A percentile compares a stretch with the other conserved stretches of the same genome.
phyloP scores from a whole-genome alignment of 306 rosid genomes.

The Dalbergia cultrata region DNA sequence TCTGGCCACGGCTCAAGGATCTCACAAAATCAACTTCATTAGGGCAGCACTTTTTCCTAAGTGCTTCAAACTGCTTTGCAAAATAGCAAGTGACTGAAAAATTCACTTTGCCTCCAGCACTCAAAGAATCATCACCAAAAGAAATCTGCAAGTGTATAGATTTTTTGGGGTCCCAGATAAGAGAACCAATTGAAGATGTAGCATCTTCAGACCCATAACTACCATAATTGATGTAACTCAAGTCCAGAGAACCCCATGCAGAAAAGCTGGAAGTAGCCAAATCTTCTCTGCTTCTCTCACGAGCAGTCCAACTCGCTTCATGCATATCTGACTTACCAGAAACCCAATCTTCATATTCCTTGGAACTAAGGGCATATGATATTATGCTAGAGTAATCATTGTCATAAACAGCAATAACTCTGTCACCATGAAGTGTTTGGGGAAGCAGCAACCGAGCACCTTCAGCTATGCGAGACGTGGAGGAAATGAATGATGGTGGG shows the following conservation, averaged over 20 bases:
- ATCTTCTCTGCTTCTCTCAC: conserved; percentile 65
- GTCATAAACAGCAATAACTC: conserved; percentile 93
- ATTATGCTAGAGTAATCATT: conserved; percentile 92
- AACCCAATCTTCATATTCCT: conserved; percentile 82
- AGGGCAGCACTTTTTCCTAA: conserved; percentile 91
- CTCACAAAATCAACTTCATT: conserved; percentile 82
- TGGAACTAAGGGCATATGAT: conserved; percentile 88
- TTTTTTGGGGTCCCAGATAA: conserved; percentile 73
- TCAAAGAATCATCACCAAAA: conserved; percentile 74
- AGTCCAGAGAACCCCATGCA: conserved; percentile 80
- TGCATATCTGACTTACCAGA: conserved; percentile 63
- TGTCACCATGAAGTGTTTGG: conserved; percentile 62
- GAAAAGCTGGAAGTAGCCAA: conserved; percentile 66
- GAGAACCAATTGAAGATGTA: conserved; percentile 68
- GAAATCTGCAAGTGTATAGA: conserved; percentile 80
- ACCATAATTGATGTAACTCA: conserved; percentile 78
- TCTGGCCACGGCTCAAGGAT: conserved; percentile 87
- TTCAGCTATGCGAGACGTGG: conserved; percentile 69
- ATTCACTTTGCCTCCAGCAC: conserved; percentile 76
- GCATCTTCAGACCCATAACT: conserved; percentile 85
- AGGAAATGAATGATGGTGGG: conserved; percentile 73
- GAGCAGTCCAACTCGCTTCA: conserved; percentile 58
- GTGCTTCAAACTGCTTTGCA: conserved; percentile 85
- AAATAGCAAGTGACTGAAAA: conserved; percentile 96
- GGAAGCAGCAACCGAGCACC: conserved; percentile 91